Evolutionary conservation across 768 basidiomycete genomes (phyloP).

Genomic region (Boletus tylopilopsis): DNA sequence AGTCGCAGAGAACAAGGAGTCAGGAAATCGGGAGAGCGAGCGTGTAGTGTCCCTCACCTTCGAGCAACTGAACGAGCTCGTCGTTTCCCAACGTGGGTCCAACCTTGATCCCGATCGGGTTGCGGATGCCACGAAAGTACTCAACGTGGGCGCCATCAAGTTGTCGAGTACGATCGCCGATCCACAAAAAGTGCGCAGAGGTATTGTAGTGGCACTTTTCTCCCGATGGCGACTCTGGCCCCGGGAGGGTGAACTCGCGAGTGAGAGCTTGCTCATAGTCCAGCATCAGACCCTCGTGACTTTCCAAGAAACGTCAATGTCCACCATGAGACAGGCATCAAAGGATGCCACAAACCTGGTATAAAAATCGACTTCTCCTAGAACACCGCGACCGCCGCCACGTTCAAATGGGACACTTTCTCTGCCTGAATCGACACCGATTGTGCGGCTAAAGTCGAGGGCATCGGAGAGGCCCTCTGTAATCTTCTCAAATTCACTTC

Average conservation of each 20-base stretch:
- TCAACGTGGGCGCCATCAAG: conserved; percentile 92
- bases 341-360: conserved; percentile 55
- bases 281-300: conserved; percentile 92
- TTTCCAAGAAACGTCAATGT: conserved; percentile 25
- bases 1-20: neutral
- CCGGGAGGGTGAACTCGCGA: conserved; percentile 51
- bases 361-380: conserved; percentile 92
- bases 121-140: conserved; percentile 88
- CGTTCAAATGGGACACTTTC: conserved; percentile 55
- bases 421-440: conserved; percentile 62
- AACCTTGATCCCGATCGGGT: conserved; percentile 95
- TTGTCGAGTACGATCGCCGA: conserved; percentile 93
- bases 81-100: conserved; percentile 81
- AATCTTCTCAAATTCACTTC: conserved; percentile 81
- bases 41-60: conserved; percentile 48
- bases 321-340: neutral
- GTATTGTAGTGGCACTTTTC: conserved; percentile 73
- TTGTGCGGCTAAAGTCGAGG: conserved; percentile 87
- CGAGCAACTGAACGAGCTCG: conserved; percentile 73
- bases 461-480: conserved; percentile 84
- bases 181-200: conserved; percentile 94
- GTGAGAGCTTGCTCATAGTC: conserved; percentile 92
- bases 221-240: conserved; percentile 16
- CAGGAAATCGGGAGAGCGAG: neutral
- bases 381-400: conserved; percentile 64